Conservation (phyloP, 306 rosid genomes). For the Herpetospermum pedunculosum region DNA sequence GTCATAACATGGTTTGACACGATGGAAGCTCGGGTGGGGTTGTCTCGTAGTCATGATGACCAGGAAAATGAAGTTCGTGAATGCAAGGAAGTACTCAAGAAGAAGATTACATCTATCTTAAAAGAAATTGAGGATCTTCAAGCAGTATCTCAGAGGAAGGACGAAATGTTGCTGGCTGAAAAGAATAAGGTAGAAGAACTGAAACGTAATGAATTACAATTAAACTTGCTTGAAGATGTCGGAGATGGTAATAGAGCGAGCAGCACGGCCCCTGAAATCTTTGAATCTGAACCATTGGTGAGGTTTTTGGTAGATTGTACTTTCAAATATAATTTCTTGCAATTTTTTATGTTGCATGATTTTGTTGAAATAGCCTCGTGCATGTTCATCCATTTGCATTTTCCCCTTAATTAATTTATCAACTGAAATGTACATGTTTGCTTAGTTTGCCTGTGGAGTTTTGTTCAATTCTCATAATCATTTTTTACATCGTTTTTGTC, state of each 20-base stretch:
- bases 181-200: constrained; percentile 59
- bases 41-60: constrained; percentile 30
- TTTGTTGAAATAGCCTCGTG: not conserved
- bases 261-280: constrained; percentile 50
- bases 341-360: not conserved
- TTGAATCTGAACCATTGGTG: constrained; percentile 80
- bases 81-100: constrained; percentile 56
- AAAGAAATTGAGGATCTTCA: constrained; percentile 55
- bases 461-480: not conserved
- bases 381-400: not conserved
- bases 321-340: not conserved
- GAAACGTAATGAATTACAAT: constrained; percentile 25
- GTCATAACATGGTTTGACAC: constrained; percentile 61
- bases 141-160: constrained; percentile 50
- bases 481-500: not conserved
- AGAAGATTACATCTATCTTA: constrained; percentile 42
- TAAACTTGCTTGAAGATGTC: constrained; percentile 14
- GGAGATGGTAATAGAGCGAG: constrained; percentile 45
- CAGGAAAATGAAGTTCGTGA: constrained; percentile 38
- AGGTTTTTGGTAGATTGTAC: constrained; percentile 22
- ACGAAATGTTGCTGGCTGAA: constrained; percentile 57
- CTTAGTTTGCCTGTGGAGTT: not conserved
- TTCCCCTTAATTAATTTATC: not conserved
- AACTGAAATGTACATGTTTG: not conserved
- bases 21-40: constrained; percentile 37